Percentiles rank a stretch among this genome's conserved stretches.
Conservation (phyloP, 192 early-diverging fungal species). For the Chytriomyces hyalinus region DNA sequence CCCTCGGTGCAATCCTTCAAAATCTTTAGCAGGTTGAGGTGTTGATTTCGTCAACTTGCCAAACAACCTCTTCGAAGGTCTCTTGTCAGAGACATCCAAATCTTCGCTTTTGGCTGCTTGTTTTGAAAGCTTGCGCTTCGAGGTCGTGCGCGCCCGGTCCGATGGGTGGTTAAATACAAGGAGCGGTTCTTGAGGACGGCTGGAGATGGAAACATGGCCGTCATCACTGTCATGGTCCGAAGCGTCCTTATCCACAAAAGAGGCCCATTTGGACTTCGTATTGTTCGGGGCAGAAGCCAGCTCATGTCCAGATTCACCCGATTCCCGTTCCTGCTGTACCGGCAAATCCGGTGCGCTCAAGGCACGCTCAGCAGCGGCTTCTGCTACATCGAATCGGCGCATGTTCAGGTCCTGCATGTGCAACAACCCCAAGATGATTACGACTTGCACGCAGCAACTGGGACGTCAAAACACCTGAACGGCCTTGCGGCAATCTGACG, state of each 20-base stretch:
- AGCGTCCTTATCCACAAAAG: background rate
- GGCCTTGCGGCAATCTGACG: constrained; percentile 15
- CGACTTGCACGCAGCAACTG: no score
- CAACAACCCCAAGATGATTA: background rate
- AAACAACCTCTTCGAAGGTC: no score
- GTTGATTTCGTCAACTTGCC: no score
- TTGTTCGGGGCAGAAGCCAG: background rate
- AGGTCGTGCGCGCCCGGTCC: no score
- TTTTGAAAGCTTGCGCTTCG: no score
- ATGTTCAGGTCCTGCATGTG: constrained; percentile 15
- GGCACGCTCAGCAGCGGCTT: background rate
- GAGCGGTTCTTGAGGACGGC: background rate
- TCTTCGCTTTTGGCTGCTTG: no score
- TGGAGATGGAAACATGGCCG: background rate
- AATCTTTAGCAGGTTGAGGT: no score
- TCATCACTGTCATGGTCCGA: background rate
- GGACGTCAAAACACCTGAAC: background rate
- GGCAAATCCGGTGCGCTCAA: background rate
- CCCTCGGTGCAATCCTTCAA: no score
- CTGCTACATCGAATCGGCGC: background rate
- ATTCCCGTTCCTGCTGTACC: background rate
- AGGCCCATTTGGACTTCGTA: background rate
- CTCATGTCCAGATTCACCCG: background rate
- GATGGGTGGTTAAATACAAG: no score
- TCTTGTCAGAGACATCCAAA: no score